Percentiles rank a stretch among this genome's conserved stretches.
phyloP scores from a whole-genome alignment of 306 rosid genomes.

The Pyrus communis region DNA sequence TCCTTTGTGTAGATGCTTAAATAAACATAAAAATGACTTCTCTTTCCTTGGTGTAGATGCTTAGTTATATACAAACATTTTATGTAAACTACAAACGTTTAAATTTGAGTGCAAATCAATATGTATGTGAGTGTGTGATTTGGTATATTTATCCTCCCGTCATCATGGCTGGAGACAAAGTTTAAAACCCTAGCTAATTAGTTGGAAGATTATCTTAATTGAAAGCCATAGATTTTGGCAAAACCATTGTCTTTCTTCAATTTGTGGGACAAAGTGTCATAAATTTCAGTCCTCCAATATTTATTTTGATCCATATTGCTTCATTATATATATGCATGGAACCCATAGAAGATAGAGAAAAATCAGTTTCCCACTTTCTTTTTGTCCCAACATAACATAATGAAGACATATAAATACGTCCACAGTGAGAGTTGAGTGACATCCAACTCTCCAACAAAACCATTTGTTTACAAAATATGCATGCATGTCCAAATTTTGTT shows the following conservation, averaged over 20 bases:
- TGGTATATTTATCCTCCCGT: neutral
- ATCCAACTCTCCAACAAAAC: slow-evolving; percentile 32
- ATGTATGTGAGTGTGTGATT: neutral
- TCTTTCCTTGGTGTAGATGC: neutral
- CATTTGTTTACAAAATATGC: neutral
- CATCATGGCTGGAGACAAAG: neutral
- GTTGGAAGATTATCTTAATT: neutral
- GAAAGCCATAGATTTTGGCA: slow-evolving; percentile 25
- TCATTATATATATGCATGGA: neutral
- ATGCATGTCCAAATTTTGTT: neutral
- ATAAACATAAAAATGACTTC: neutral
- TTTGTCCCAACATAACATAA: neutral
- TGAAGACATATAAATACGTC: slow-evolving; percentile 9
- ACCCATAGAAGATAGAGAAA: neutral
- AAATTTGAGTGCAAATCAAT: neutral
- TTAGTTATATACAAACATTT: no score
- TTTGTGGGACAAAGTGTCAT: neutral
- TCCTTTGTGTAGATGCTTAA: neutral
- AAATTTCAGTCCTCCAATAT: neutral
- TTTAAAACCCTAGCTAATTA: neutral
- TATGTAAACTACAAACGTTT: neutral
- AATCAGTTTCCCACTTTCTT: neutral
- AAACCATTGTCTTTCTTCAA: neutral
- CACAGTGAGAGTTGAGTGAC: slow-evolving; percentile 42
- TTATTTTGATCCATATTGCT: neutral